These are phyloP conservation scores for Nothophaeocryptopus gaeumannii DNA, from an alignment of 2,329 filamentous ascomycete species.

Conservation along the genomic window DNA sequence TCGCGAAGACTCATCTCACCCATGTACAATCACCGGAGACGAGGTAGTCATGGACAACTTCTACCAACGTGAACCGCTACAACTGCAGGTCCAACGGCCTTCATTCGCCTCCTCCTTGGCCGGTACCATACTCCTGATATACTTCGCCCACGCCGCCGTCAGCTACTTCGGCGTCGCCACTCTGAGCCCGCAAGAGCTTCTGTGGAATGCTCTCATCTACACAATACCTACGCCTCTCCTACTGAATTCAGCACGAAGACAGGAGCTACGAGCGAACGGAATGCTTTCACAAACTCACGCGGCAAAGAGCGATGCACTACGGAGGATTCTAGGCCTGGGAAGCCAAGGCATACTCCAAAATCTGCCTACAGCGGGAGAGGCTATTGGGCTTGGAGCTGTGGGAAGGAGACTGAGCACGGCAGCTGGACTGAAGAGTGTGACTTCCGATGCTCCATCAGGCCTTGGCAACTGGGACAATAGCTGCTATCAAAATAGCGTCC, in stretches of 20 bases:
- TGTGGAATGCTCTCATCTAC: slow-evolving; percentile 62
- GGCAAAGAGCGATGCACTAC: slow-evolving; percentile 39
- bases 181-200: slow-evolving; percentile 46
- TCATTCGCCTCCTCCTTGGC: slow-evolving; percentile 22
- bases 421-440: slow-evolving; percentile 15
- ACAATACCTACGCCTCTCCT: slow-evolving; percentile 57
- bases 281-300: slow-evolving; percentile 35
- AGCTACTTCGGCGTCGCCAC: slow-evolving; percentile 32
- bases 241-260: slow-evolving; percentile 51
- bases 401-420: slow-evolving; percentile 27
- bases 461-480: slow-evolving; percentile 92
- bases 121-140: slow-evolving; percentile 27
- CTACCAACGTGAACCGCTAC: slow-evolving; percentile 16
- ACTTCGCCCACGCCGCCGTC: slow-evolving; percentile 33
- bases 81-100: slow-evolving; percentile 12
- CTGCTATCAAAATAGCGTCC: slow-evolving; percentile 95
- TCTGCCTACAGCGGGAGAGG: slow-evolving; percentile 32
- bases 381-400: slow-evolving; percentile 29
- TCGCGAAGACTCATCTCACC: not conserved
- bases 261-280: slow-evolving; percentile 28
- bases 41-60: slow-evolving; percentile 23
- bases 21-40: slow-evolving; percentile 10
- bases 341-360: slow-evolving; percentile 38
- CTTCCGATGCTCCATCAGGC: slow-evolving; percentile 53
- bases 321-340: slow-evolving; percentile 39